Conservation (phyloP, 2,329 filamentous ascomycete genomes). For the Pseudohalonectria lignicola region DNA sequence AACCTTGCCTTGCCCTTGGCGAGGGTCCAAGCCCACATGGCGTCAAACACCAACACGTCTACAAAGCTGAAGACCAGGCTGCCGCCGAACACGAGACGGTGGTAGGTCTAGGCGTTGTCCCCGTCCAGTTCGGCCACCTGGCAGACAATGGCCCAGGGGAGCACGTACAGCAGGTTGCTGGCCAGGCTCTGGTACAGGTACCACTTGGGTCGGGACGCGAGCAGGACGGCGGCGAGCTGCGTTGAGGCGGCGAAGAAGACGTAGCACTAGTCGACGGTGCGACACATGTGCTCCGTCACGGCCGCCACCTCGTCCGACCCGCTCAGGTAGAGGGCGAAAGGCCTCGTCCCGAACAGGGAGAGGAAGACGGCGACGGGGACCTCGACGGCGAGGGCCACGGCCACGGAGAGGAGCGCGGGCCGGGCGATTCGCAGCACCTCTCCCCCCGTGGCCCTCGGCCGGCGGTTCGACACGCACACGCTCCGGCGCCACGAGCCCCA, state of each 20-base stretch:
- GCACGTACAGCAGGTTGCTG: slow-evolving; percentile 57
- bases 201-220: slow-evolving; percentile 54
- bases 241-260: slow-evolving; percentile 57
- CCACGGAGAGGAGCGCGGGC: slow-evolving; percentile 41
- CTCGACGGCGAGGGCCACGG: slow-evolving; percentile 45
- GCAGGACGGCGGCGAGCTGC: slow-evolving; percentile 52
- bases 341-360: slow-evolving; percentile 43
- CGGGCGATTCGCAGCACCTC: slow-evolving; percentile 25
- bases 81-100: slow-evolving; percentile 56
- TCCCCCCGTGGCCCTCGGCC: slow-evolving; percentile 7
- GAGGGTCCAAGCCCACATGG: slow-evolving; percentile 39
- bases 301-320: slow-evolving; percentile 42
- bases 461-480: slow-evolving; percentile 11
- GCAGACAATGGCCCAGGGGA: slow-evolving; percentile 60
- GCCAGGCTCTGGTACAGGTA: slow-evolving; percentile 57
- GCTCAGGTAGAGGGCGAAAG: slow-evolving; percentile 54
- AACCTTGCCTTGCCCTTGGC: slow-evolving; percentile 29
- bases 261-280: slow-evolving; percentile 54
- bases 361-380: slow-evolving; percentile 52
- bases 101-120: slow-evolving; percentile 54
- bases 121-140: slow-evolving; percentile 33
- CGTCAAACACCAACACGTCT: slow-evolving; percentile 37
- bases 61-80: slow-evolving; percentile 58
- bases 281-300: slow-evolving; percentile 57
- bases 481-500: slow-evolving; percentile 44